Conservation (phyloP, 306 rosid genomes). For the Dalbergia cultrata region DNA sequence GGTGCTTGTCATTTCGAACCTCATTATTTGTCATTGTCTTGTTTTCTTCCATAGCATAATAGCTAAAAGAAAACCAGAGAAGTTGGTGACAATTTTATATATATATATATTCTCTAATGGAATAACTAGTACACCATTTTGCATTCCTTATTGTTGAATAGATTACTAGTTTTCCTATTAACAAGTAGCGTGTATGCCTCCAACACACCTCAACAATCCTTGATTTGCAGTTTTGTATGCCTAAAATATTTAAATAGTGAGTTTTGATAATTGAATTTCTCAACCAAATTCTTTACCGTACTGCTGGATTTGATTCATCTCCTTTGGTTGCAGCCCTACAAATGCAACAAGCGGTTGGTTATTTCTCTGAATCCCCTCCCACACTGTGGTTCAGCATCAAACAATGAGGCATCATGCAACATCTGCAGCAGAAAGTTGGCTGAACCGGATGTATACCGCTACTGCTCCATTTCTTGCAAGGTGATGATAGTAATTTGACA, state of each 20-base stretch:
- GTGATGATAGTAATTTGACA: slow-evolving; percentile 38
- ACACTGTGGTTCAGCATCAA: slow-evolving; percentile 27
- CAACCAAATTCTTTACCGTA: not conserved
- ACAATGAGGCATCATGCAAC: slow-evolving; percentile 42
- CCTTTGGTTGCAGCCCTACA: slow-evolving; percentile 53
- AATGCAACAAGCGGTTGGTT: slow-evolving; percentile 53
- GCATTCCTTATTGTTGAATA: slow-evolving; percentile 5
- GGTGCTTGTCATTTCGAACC: not conserved
- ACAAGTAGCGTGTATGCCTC: not conserved
- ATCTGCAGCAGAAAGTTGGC: slow-evolving; percentile 49
- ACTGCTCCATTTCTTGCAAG: slow-evolving; percentile 65
- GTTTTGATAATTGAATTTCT: not conserved
- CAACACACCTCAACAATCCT: not conserved
- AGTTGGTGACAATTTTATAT: no score
- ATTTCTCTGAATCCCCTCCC: slow-evolving; percentile 59
- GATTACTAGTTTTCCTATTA: not conserved
- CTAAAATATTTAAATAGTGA: not conserved
- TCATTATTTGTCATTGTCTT: slow-evolving; percentile 3
- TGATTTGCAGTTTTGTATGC: not conserved
- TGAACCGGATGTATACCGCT: slow-evolving; percentile 46
- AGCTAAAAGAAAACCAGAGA: not conserved
- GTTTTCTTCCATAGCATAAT: slow-evolving; percentile 2
- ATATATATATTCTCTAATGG: not conserved
- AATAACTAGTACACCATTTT: slow-evolving; percentile 15
- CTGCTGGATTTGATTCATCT: slow-evolving; percentile 8